Percentiles rank a stretch among this genome's conserved stretches.
These are phyloP conservation scores for Aspergillus sp. DNA, from an alignment of 2,329 filamentous ascomycete species.

Conservation along the genomic window DNA sequence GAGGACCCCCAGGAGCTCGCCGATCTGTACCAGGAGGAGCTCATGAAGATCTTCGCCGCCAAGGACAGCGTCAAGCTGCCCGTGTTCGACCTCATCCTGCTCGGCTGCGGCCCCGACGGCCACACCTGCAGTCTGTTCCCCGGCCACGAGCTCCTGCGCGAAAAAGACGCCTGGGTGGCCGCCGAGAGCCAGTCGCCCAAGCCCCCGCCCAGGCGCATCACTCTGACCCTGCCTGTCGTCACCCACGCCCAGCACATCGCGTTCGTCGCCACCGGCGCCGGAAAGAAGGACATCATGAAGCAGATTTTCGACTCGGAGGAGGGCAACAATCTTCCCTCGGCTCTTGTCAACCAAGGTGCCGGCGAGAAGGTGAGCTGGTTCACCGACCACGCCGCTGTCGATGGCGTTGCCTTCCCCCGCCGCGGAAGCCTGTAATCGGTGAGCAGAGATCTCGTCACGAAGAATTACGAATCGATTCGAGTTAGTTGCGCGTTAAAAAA, in stretches of 20 bases:
- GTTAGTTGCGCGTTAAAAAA: too few species aligned
- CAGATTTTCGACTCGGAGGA: constrained; percentile 81
- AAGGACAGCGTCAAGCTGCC: constrained; percentile 93
- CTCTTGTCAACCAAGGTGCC: constrained; percentile 78
- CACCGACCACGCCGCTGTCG: constrained; percentile 78
- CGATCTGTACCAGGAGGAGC: constrained; percentile 84
- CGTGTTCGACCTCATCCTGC: constrained; percentile 88
- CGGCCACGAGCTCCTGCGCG: constrained; percentile 78
- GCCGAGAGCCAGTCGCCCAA: constrained; percentile 92
- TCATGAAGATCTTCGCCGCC: constrained; percentile 82
- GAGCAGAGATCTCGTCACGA: too few species aligned
- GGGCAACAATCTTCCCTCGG: constrained; percentile 72
- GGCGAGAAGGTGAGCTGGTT: constrained; percentile 95
- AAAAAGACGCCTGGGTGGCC: constrained; percentile 87
- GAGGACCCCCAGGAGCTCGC: constrained; percentile 87
- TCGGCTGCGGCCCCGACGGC: constrained; percentile 92
- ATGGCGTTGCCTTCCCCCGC: constrained; percentile 79
- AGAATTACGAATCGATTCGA: too few species aligned
- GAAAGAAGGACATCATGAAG: constrained; percentile 90
- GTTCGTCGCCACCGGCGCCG: constrained; percentile 84
- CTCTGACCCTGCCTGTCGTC: constrained; percentile 86
- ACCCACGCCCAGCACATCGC: constrained; percentile 81
- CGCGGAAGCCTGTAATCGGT: constrained; percentile 59
- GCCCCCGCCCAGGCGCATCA: constrained; percentile 86
- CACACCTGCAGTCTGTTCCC: constrained; percentile 98